Evolutionary conservation across 371 early-diverging fungal genomes (phyloP).

Genomic region (Apophysomyces trapeziformis): DNA sequence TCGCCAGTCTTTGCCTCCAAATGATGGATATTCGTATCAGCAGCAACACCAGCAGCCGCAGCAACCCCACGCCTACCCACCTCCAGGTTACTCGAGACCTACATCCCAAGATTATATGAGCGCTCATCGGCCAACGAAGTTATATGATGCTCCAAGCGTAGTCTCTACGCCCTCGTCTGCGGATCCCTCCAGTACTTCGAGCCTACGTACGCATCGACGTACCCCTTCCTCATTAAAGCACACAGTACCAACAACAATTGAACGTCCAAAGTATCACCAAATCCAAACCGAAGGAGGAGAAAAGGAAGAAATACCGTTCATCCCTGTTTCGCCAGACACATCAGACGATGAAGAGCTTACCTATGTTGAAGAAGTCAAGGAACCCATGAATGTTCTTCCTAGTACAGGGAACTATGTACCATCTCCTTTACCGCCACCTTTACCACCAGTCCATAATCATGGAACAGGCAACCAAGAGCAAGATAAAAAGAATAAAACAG

Average conservation of each 20-base stretch:
- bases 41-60: slow-evolving; percentile 17
- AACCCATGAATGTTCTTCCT: background rate
- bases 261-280: slow-evolving; percentile 26
- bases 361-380: background rate
- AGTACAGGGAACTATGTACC: background rate
- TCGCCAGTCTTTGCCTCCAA: slow-evolving; percentile 3
- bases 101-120: slow-evolving; percentile 24
- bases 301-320: slow-evolving; percentile 23
- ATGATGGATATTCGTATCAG: slow-evolving; percentile 7
- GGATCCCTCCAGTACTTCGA: background rate
- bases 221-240: slow-evolving; percentile 21
- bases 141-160: slow-evolving; percentile 18
- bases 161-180: slow-evolving; percentile 15
- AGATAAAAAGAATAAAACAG: background rate
- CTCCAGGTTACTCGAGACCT: slow-evolving; percentile 16
- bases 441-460: slow-evolving; percentile 3
- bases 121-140: slow-evolving; percentile 16
- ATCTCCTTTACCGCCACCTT: background rate
- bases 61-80: slow-evolving; percentile 17
- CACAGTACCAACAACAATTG: slow-evolving; percentile 24
- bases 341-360: slow-evolving; percentile 28
- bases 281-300: slow-evolving; percentile 19
- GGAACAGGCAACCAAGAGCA: background rate
- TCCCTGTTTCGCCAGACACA: slow-evolving; percentile 28
- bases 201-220: background rate